Base-by-base conservation (phyloP, 2,329 filamentous ascomycete species). In the Aspergillus glaucus region DNA sequence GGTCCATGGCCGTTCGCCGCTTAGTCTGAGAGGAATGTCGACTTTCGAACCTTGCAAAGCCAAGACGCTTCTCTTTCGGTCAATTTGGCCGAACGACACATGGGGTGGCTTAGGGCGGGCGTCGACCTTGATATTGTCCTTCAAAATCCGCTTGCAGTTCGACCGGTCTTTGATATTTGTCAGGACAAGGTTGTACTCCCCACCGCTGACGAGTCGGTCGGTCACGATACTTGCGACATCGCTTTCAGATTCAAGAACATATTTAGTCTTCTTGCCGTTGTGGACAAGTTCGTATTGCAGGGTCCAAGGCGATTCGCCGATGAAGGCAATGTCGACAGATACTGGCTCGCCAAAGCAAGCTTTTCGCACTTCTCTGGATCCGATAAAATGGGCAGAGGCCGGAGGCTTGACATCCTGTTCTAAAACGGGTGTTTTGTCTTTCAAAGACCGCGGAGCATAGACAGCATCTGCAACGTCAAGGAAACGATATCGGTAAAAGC, bases 351-450 rank as follows among this genome's bases (percentile, higher is more conserved):
- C 89, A 48, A 97, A 85, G 63, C 93, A 98, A 44, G 87, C 83
- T 58, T 80, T 84, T 51, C 71, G 72, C 34, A 75, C 73, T 17
- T 77, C 73, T 6, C 75, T 73, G 22, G 78, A 72, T 40, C 80
- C 76, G 48, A 90, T 77, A 52, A 85, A 82, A 28, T 73, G 71
- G 21, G 92, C 92, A 8, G 86, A 88, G 6, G 93, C 92, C 3
- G 91, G 88, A 8, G 93, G 93, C 68, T 94, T 95, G 57, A 98
- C 92, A 60, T 89, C 85, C 68, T 97, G 92, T 67, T 94, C 86
- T 37, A 97, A 72, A 8, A 81, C 70, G 52, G 85, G 79, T 44
- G 79, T 77, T 10, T 79, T 71, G 36, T 85, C 81, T 24, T 76
- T 76, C 19, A 94, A 70, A 22, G 77, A 74, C 45, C 85, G 77